Evolutionary conservation across 352 stramenopile species (phyloP), one percentile per base, ranked within the genome.

Genomic region (Phytophthora cryptogea): DNA sequence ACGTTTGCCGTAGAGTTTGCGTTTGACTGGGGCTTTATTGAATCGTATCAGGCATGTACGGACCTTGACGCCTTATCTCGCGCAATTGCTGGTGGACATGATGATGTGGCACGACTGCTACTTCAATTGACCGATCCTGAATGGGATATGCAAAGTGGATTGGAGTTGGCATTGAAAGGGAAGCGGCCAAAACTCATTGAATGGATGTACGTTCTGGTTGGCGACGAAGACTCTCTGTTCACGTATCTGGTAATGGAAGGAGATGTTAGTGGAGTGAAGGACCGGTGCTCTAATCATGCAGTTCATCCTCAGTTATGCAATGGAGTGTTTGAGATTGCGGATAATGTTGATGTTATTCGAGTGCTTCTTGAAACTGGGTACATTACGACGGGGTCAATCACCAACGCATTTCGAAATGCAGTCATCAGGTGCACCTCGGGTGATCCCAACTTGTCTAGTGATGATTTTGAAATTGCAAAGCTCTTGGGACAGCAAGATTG

Each of bases 111-210:
- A 11, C 40, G n/a, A 8, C 53, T 52, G 41, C 16, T 60, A 13
- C 42, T 60, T 40, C 42, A 43, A 30, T 20, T 53, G 11, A 9
- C 6, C 27, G 14, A 41, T 5, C 35, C 51, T 40, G 20, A 46
- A 27, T 60, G 53, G 53, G 33, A 60, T 17, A 32, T 60, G 53
- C 13, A 46, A 46, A 33, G 14, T 20, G 53, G 20, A 3, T 60
- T 46, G 46, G 40, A 46, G 14, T 20, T 35, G 16, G 53, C 42
- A 40, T 37, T 39, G 8, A 54, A 20, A 44, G 11, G 20, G 20
- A 14, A 41, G 35, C 13, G 35, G 14, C 6, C 14, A 20, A 14
- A 41, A 41, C 4, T 20, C 35, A 41, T 20, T 13, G 35, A 41
- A 8, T 41, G 35, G 35, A 41, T 41, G 17, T 41, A 41, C 35